Evolutionary conservation across 2,329 filamentous ascomycete genomes (phyloP).

Genomic region (Ophiostoma ips): DNA sequence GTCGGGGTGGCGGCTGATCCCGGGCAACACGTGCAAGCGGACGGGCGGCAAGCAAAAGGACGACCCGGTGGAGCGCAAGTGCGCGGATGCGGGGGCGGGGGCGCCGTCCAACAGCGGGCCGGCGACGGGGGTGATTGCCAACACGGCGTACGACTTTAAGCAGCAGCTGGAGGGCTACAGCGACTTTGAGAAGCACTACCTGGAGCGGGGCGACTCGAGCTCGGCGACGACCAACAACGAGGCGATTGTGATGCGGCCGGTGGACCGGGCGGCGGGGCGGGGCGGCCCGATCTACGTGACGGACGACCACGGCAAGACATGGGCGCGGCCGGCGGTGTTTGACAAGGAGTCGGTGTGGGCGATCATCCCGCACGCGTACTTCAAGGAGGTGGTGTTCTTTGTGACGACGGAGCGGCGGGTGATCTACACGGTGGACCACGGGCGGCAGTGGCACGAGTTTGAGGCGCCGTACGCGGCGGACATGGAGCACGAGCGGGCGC

Average conservation of each 20-base stretch:
- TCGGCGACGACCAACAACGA: slow-evolving; percentile 48
- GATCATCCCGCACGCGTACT: slow-evolving; percentile 66
- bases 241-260: slow-evolving; percentile 46
- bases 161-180: slow-evolving; percentile 41
- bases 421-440: slow-evolving; percentile 71
- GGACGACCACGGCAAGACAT: slow-evolving; percentile 77
- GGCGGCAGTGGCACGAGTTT: slow-evolving; percentile 59
- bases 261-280: slow-evolving; percentile 32
- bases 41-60: slow-evolving; percentile 51
- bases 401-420: slow-evolving; percentile 53
- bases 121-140: slow-evolving; percentile 50
- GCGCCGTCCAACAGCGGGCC: slow-evolving; percentile 36
- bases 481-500: slow-evolving; percentile 22
- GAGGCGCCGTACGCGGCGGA: slow-evolving; percentile 46
- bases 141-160: slow-evolving; percentile 33
- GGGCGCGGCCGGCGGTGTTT: slow-evolving; percentile 50
- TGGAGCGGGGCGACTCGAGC: slow-evolving; percentile 59
- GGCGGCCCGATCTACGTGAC: slow-evolving; percentile 56
- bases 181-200: slow-evolving; percentile 50
- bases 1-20: slow-evolving; percentile 86
- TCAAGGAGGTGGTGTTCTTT: slow-evolving; percentile 79
- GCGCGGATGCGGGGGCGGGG: slow-evolving; percentile 40
- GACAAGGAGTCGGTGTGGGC: slow-evolving; percentile 53
- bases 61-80: slow-evolving; percentile 59
- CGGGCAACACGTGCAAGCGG: slow-evolving; percentile 60